These are phyloP conservation scores for Alternaria ethzedia DNA, from an alignment of 2,329 filamentous ascomycete genomes.

Conservation along the genomic window DNA sequence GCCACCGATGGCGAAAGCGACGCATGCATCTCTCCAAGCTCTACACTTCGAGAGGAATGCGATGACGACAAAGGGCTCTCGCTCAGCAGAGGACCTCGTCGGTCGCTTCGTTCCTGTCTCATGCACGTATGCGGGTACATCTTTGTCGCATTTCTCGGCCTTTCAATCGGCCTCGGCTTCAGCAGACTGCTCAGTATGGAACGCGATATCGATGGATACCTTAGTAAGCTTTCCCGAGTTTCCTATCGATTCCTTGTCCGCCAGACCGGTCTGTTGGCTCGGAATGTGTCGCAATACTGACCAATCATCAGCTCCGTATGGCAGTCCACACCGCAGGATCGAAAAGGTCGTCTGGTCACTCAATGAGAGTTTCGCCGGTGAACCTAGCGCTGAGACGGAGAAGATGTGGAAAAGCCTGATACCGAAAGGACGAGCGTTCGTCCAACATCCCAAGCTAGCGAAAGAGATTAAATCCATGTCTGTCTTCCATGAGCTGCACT, in stretches of 20 bases:
- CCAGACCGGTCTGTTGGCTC: not conserved
- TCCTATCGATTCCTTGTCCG: not conserved
- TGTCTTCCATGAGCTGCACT: conserved; percentile 14
- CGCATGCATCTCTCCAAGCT: not conserved
- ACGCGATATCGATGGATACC: conserved; percentile 8
- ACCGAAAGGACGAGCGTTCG: conserved; percentile 3
- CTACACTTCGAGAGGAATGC: not conserved
- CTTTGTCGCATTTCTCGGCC: not conserved
- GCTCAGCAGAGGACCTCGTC: not conserved
- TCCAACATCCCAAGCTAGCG: conserved; percentile 1
- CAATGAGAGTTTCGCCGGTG: conserved; percentile 57
- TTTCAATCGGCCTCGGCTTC: not conserved
- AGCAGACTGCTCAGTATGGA: conserved; percentile 1
- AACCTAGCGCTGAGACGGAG: conserved; percentile 43
- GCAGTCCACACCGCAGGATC: conserved; percentile 1
- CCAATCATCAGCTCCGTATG: conserved; percentile 5
- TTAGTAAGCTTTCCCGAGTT: not conserved
- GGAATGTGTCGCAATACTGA: not conserved
- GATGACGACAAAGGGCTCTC: not conserved
- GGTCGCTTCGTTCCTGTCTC: not conserved
- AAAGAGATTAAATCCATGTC: conserved; percentile 3
- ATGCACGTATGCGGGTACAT: not conserved
- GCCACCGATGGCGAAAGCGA: not conserved
- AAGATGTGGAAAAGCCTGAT: conserved; percentile 6
- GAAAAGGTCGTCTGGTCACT: conserved; percentile 4